phyloP scores from a whole-genome alignment of 805 yeast genomes.

The Wickerhamiella cacticola region DNA sequence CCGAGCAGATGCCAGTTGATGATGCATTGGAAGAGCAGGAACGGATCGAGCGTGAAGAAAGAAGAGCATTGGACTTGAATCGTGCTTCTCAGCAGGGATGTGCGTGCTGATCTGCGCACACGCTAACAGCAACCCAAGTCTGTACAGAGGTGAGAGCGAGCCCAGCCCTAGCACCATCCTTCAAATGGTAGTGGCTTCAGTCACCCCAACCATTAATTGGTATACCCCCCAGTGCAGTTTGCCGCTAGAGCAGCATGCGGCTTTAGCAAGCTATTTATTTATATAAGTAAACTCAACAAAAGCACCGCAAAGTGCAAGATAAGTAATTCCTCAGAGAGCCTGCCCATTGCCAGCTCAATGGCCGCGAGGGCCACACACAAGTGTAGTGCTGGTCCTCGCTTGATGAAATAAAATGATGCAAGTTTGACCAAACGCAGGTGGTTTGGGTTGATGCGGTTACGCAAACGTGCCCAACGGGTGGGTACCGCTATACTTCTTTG shows the following conservation, averaged over 20 bases:
- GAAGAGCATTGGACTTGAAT: slow-evolving; percentile 19
- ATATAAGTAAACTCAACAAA: neutral
- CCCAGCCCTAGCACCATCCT: neutral
- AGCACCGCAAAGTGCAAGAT: slow-evolving; percentile 12
- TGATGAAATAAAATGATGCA: neutral
- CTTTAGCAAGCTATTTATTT: neutral
- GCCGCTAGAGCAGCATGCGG: too few species aligned
- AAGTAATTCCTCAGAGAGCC: neutral
- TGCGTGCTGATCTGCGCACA: slow-evolving; percentile 25
- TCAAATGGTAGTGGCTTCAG: too few species aligned
- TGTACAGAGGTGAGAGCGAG: neutral
- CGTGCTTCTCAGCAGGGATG: slow-evolving; percentile 24
- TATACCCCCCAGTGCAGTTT: too few species aligned
- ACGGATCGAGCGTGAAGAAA: slow-evolving; percentile 21
- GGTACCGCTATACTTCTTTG: neutral
- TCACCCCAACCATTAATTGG: too few species aligned
- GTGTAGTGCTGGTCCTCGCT: slow-evolving; percentile 2
- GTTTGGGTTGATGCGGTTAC: neutral
- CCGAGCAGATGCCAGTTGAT: slow-evolving; percentile 39
- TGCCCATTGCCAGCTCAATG: slow-evolving; percentile 7
- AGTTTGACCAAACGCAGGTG: slow-evolving; percentile 10
- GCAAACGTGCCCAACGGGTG: neutral
- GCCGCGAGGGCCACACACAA: slow-evolving; percentile 12
- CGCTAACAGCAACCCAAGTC: neutral
- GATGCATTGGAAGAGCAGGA: slow-evolving; percentile 24